phyloP scores from a whole-genome alignment of 2,329 filamentous ascomycete genomes.

The Cladophialophora exuberans region DNA sequence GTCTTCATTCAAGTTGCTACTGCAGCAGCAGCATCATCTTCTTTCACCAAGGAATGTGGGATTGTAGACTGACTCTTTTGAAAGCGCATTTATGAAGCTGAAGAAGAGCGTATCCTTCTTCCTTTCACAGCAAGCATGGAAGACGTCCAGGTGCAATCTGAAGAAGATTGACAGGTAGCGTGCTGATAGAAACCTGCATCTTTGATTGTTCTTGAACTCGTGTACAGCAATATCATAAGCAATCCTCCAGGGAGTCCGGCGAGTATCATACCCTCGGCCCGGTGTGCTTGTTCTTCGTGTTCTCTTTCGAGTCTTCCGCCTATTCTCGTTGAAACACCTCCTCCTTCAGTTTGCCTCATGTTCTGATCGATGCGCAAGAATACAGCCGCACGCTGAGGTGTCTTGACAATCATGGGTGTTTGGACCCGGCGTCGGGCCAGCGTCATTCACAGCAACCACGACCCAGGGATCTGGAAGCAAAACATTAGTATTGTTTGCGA shows the following conservation, averaged over 20 bases:
- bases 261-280: too few species aligned
- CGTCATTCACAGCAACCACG: constrained; percentile 8
- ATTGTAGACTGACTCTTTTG: background rate
- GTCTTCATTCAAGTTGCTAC: too few species aligned
- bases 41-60: background rate
- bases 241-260: too few species aligned
- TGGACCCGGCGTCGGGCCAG: background rate
- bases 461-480: constrained; percentile 11
- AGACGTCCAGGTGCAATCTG: background rate
- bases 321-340: too few species aligned
- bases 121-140: constrained; percentile 8
- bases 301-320: too few species aligned
- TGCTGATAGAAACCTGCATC: background rate
- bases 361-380: background rate
- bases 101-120: constrained; percentile 25
- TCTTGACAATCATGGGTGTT: constrained; percentile 4
- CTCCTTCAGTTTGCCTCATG: too few species aligned
- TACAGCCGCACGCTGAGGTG: constrained; percentile 4
- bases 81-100: constrained; percentile 24
- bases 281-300: too few species aligned
- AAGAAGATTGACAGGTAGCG: background rate
- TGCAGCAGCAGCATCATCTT: too few species aligned
- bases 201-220: too few species aligned
- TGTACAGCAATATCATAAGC: too few species aligned
- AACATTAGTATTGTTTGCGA: background rate